Evolutionary conservation across 2,329 filamentous ascomycete species (phyloP), one percentile per base, ranked within the genome.

Genomic region (Arachnomyces sp.): DNA sequence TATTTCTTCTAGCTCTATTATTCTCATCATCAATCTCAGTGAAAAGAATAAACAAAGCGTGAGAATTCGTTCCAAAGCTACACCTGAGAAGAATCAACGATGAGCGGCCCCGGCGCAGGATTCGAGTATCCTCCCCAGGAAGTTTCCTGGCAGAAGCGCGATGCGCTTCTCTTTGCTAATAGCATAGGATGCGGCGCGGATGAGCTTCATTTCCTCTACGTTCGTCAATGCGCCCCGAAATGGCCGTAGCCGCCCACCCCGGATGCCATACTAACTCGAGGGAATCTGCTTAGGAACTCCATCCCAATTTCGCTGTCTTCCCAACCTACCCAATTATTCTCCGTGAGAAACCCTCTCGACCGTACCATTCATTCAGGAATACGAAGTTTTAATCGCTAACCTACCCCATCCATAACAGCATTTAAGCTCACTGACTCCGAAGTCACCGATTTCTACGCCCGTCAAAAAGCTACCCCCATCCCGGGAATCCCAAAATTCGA

Each of bases 121-220:
- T 88, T 89, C 65, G 77, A 92, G 64, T 94, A 84, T 61, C 85
- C 86, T 43, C 64, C 76, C 35, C 70, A 77, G 56, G 76, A 82
- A 57, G 86, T 94, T 8, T 76, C 81, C 53, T 95, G 88, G 89
- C 65, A 85, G 54, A 88, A 89, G 75, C 79, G 89, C 50, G 89
- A 95, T 71, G 78, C 81, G 28, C 73, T 95, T 46, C 79, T 96
- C 46, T 95, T 95, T 63, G 88, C 89, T 52, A 82, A 83, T 64
- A 90, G 82, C 67, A 90, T 95, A 60, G 89, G 89, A 42, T 81
- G 75, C 58, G 90, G 78, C 9, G 74, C 75, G n/a, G 81, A 94
- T 53, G 89, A 95, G 71, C 77, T 94, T 56, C 87, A 94, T 60
- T 94, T 90, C 60, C 80, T 94, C 66, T 95, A 88, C 55, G 87